Conservation (phyloP, 2,329 filamentous ascomycete genomes). For the Cladophialophora chaetospira region DNA sequence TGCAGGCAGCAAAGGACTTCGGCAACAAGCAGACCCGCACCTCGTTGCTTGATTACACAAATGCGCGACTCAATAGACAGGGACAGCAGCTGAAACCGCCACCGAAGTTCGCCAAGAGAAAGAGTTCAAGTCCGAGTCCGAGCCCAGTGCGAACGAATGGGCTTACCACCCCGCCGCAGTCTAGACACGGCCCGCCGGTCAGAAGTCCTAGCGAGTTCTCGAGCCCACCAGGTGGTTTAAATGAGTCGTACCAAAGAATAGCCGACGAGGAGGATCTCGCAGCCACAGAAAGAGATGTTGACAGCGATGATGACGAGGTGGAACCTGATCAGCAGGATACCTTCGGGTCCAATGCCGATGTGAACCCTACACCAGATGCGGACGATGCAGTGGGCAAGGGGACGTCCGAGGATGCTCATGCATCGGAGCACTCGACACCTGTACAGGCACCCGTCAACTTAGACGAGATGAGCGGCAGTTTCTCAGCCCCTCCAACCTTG, state of each 20-base stretch:
- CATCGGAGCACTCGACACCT: slow-evolving; percentile 21
- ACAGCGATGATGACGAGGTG: slow-evolving; percentile 37
- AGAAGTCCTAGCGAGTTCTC: slow-evolving; percentile 39
- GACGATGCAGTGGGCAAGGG: not conserved
- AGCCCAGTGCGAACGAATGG: slow-evolving; percentile 25
- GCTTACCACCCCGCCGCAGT: slow-evolving; percentile 30
- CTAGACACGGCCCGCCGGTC: slow-evolving; percentile 21
- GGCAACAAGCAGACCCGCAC: slow-evolving; percentile 33
- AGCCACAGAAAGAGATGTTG: slow-evolving; percentile 37
- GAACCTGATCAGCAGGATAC: slow-evolving; percentile 14
- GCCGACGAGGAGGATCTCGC: slow-evolving; percentile 42
- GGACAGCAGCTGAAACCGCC: slow-evolving; percentile 24
- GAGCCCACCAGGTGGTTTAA: slow-evolving; percentile 41
- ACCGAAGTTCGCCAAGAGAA: slow-evolving; percentile 29
- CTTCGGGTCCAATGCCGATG: slow-evolving; percentile 6
- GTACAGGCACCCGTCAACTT: slow-evolving; percentile 15
- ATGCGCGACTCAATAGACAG: slow-evolving; percentile 10
- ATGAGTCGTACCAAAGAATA: slow-evolving; percentile 44
- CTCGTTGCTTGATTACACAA: slow-evolving; percentile 26
- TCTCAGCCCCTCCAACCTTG: slow-evolving; percentile 35
- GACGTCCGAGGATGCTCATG: not conserved
- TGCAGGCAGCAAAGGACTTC: slow-evolving; percentile 44
- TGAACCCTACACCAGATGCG: not conserved
- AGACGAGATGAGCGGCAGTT: slow-evolving; percentile 25
- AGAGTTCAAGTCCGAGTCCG: slow-evolving; percentile 41